Evolutionary conservation across 2,329 filamentous ascomycete genomes (phyloP).

Genomic region (Phialemoniopsis sp.): DNA sequence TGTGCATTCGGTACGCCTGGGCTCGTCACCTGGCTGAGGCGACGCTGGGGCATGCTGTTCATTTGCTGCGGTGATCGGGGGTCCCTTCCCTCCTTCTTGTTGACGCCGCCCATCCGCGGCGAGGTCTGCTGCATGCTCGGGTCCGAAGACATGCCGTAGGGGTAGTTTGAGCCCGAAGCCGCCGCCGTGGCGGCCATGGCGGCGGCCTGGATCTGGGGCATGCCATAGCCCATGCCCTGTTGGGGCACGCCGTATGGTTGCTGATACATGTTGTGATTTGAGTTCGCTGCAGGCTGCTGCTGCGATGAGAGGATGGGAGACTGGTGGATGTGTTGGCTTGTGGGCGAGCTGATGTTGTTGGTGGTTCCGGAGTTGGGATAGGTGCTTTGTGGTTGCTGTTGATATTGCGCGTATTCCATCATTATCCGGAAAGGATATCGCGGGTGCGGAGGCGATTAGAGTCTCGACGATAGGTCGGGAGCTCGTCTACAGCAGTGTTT

Average conservation of each 20-base stretch:
- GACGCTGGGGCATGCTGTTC: slow-evolving; percentile 56
- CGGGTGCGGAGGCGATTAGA: background rate
- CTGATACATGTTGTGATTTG: slow-evolving; percentile 75
- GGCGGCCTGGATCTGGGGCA: slow-evolving; percentile 80
- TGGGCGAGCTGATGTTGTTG: slow-evolving; percentile 68
- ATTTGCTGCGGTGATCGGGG: slow-evolving; percentile 76
- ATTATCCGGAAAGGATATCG: slow-evolving; percentile 32
- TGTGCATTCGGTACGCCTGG: slow-evolving; percentile 71
- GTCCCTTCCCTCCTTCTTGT: slow-evolving; percentile 64
- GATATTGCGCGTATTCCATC: slow-evolving; percentile 76
- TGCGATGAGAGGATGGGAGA: slow-evolving; percentile 77
- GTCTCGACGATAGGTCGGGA: too few relatives aligned
- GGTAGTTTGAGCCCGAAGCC: slow-evolving; percentile 76
- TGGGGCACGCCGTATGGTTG: slow-evolving; percentile 71
- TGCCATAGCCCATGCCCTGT: slow-evolving; percentile 76
- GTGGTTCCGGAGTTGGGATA: slow-evolving; percentile 55
- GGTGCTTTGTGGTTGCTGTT: slow-evolving; percentile 63
- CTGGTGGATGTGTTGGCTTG: slow-evolving; percentile 66
- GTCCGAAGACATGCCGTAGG: slow-evolving; percentile 65
- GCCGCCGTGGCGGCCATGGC: slow-evolving; percentile 91
- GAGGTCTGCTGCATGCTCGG: slow-evolving; percentile 66
- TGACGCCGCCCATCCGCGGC: slow-evolving; percentile 67
- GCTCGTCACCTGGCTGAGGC: slow-evolving; percentile 75
- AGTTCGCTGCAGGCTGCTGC: slow-evolving; percentile 59
- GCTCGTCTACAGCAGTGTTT: too few relatives aligned